Conservation (phyloP, 139 green algal species). For the Limnomonas spitsbergensis region DNA sequence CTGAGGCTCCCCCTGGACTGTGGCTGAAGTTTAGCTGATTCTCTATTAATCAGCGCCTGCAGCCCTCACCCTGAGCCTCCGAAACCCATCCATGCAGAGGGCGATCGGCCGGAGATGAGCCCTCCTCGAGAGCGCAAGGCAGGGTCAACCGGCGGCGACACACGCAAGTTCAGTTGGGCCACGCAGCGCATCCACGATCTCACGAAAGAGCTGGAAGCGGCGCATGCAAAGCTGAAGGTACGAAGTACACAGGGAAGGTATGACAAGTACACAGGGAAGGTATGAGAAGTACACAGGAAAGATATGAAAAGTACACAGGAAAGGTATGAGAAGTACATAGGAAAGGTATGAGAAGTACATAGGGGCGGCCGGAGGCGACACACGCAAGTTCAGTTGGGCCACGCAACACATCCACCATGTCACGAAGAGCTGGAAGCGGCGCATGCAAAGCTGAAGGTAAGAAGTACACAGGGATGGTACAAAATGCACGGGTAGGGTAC, state of each 20-base stretch:
- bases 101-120: conserved; percentile 25
- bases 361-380: background rate
- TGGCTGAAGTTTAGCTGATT: too few relatives aligned
- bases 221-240: conserved; percentile 38
- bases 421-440: conserved; percentile 41
- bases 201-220: conserved; percentile 42
- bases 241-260: too few relatives aligned
- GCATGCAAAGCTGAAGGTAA: conserved; percentile 35
- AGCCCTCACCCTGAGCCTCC: too few relatives aligned
- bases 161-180: conserved; percentile 55
- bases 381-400: conserved; percentile 55
- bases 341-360: too few relatives aligned
- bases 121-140: conserved; percentile 45
- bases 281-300: background rate
- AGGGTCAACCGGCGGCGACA: background rate
- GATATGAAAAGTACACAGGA: background rate
- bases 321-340: background rate
- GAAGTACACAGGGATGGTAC: too few relatives aligned
- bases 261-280: too few relatives aligned
- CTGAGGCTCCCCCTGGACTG: too few relatives aligned
- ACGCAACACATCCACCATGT: conserved; percentile 60
- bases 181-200: conserved; percentile 61
- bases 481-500: too few relatives aligned
- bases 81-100: background rate
- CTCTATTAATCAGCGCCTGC: too few relatives aligned